Evolutionary conservation across 2,329 filamentous ascomycete species (phyloP), one percentile per base, ranked within the genome.

Genomic region (Camillea tinctor): DNA sequence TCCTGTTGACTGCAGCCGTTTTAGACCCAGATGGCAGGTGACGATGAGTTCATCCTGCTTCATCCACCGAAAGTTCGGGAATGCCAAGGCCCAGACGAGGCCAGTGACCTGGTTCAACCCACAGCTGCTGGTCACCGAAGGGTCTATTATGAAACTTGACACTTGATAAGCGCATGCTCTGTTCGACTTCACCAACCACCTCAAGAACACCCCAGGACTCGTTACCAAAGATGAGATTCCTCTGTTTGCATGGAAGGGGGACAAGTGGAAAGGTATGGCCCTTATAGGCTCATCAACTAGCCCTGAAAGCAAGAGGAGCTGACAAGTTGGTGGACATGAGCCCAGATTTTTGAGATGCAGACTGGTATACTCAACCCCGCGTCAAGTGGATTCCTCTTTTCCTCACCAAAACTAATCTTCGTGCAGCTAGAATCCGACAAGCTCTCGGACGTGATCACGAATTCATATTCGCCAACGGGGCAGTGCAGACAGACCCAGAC

Each of bases 271-370:
- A 71, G 67, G 69, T 66, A 60, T 55, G 58, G 40, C 55, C 49
- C 49, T 23, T 53, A 24, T 50, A 30, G 36, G 30, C 60, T 17
- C n/a, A n/a, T 7, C 36, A 44, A 3, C 5, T n/a, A n/a, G 36
- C 55, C 55, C 51, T 59, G 50, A 13, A 57, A 55, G 56, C 50
- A 21, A 26, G 48, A 21, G 56, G 52, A 60, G 24, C 56, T 58
- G 57, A 64, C 60, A 52, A 56, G 59, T 21, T 59, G 24, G 52
- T 13, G 30, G 17, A 11, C 23, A 23, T 19, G 19, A 15, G 17
- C 30, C 22, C 58, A 69, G 69, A 70, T 69, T 57, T 71, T 71
- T 56, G 67, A 70, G 60, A 68, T 70, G 65, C 67, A 69, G 55
- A 70, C 67, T 20, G 66, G 69, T 69, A 64, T 54, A 19, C 53